A percentile compares a stretch with the other conserved stretches of the same genome.
These are phyloP conservation scores for Aspergillus diversus DNA, from an alignment of 495 filamentous ascomycete species.

Conservation along the genomic window DNA sequence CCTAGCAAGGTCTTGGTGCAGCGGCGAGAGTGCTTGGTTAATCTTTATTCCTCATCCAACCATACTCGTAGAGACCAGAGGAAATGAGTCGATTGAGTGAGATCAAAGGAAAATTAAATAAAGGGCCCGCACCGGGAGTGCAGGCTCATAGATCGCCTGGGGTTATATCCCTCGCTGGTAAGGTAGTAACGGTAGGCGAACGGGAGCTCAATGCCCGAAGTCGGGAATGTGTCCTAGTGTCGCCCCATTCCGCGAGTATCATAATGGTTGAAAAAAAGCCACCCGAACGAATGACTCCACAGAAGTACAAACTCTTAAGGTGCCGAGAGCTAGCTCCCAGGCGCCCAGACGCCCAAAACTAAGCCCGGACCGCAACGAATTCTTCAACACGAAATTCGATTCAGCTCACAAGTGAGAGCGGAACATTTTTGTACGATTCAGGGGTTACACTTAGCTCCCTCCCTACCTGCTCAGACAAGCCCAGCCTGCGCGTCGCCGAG, in stretches of 20 bases:
- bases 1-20: neutral
- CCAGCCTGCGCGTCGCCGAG: neutral
- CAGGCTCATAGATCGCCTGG: neutral
- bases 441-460: neutral
- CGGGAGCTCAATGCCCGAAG: neutral
- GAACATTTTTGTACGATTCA: neutral
- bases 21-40: neutral
- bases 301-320: neutral
- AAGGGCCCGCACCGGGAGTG: neutral
- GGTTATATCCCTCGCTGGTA: conserved; percentile 7
- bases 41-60: neutral
- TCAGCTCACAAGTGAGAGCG: neutral
- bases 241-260: conserved; percentile 15
- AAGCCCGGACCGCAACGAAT: neutral
- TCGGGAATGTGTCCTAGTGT: conserved; percentile 15
- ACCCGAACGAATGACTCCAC: conserved; percentile 6
- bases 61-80: neutral
- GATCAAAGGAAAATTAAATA: neutral
- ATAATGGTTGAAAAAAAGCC: conserved; percentile 1
- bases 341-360: neutral
- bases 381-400: neutral
- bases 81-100: neutral
- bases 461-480: neutral
- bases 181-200: neutral
- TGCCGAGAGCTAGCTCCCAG: neutral